Base-by-base conservation (phyloP, 1,284 basidiomycete genomes). In the Porogramme epimiltina region DNA sequence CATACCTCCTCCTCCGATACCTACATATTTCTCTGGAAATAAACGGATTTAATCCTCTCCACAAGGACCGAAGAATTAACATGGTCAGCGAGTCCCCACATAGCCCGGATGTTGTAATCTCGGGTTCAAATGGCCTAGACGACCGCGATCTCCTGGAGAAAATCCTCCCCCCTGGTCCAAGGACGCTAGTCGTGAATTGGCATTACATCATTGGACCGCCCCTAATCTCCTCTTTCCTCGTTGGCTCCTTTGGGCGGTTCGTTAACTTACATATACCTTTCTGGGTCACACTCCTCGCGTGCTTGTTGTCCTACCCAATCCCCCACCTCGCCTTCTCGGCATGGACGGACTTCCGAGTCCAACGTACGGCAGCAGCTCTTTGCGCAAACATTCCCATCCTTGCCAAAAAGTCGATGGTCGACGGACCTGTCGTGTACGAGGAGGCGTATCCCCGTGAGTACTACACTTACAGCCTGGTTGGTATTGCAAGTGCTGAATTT, bases 331-430 rank as follows among this genome's bases (percentile, higher is more conserved):
- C 22, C 2, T 41, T 38, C 19, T 13, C 43, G 2, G n/a, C 24
- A 13, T 56, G 43, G 54, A 28, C 26, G 25, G 20, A 43, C 10
- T 10, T 36, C 37, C 36, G 25, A 11, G 47, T 39, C 39, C 36
- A 44, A 4, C 37, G 58, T 10, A 52, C 56, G 4, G 65, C 65
- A 6, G 58, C 58, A 13, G 49, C 61, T 15, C 47, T 39, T 5
- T 62, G 64, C 6, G 63, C 64, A 3, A 52, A 46, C 8, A 15
- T 67, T 18, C 59, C 62, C 2, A 55, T 54, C 19, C 26, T 24
- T n/a, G 52, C 61, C 4, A 45, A 48, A 4, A 47, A 49, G 25
- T 62, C 61, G 28, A 16, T 57, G 19, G 15, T 54, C 34, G n/a
- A 37, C 1, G 11, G 11, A 20, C 13, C 11, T 13, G 24, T 19